These are phyloP conservation scores for Platanthera guangdongensis DNA, from an alignment of 106 monocot species.

Conservation along the genomic window DNA sequence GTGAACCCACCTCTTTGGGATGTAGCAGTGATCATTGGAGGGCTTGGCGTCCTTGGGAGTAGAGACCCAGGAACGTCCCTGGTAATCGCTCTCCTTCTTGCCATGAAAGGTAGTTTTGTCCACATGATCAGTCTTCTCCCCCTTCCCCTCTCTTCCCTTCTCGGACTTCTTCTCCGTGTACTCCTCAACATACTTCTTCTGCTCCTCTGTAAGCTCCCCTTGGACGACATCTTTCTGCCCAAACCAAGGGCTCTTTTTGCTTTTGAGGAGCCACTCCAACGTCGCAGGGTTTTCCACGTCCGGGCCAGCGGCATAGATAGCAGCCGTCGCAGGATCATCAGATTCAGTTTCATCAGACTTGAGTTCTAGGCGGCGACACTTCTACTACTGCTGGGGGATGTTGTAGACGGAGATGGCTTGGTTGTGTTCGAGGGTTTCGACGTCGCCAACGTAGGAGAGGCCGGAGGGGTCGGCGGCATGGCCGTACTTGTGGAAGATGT, in stretches of 20 bases:
- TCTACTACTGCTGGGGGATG: slow-evolving; percentile 90
- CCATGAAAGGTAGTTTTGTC: slow-evolving; percentile 97
- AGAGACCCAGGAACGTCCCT: slow-evolving; percentile 84
- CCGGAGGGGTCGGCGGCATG: slow-evolving; percentile 94
- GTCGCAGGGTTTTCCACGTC: slow-evolving; percentile 60
- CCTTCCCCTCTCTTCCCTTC: slow-evolving; percentile 51
- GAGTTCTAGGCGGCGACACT: slow-evolving; percentile 45
- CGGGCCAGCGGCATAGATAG: background rate
- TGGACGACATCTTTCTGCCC: slow-evolving; percentile 59
- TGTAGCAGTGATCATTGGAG: slow-evolving; percentile 84
- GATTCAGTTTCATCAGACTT: slow-evolving; percentile 17
- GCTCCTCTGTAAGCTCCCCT: slow-evolving; percentile 90
- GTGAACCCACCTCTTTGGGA: slow-evolving; percentile 80
- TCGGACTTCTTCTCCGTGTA: slow-evolving; percentile 91
- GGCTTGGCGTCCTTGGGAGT: slow-evolving; percentile 91
- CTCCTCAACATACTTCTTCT: slow-evolving; percentile 92
- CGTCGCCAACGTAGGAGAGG: slow-evolving; percentile 62
- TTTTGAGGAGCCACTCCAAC: slow-evolving; percentile 82
- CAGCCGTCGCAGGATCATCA: background rate
- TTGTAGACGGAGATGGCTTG: slow-evolving; percentile 77
- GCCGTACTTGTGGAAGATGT: slow-evolving; percentile 92
- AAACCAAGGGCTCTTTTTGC: slow-evolving; percentile 73
- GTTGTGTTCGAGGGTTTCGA: slow-evolving; percentile 35
- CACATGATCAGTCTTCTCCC: slow-evolving; percentile 25
- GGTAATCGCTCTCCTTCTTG: slow-evolving; percentile 88